Evolutionary conservation across 2,329 filamentous ascomycete genomes (phyloP), one percentile per base, ranked within the genome.

Genomic region (Penicillium digitatum): DNA sequence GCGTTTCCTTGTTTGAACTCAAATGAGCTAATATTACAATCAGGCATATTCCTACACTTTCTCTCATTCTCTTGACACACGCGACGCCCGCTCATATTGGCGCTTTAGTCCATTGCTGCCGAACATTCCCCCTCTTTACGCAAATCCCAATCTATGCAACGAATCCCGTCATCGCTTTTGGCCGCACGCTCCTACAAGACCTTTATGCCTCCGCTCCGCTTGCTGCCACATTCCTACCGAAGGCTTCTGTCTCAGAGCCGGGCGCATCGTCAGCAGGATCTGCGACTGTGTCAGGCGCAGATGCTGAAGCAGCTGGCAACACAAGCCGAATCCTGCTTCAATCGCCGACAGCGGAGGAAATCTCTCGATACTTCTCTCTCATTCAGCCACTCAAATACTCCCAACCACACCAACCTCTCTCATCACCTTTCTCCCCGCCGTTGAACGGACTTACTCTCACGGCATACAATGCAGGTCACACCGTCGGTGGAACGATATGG

Each of bases 401-500:
- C 1, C 94, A 99, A 71, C 92, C 94, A 3, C 92, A 95, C 69
- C 90, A 96, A 66, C 93, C 94, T 1, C 80, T 91, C 1, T 85
- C 89, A 0, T 94, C 91, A 5, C 87, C 91, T 0, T 95, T 91
- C 69, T 95, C 91, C 2, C 90, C 92, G 4, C 88, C 93, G 1
- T 79, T 96, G 16, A 92, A 94, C 63, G 92, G 92, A 5, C 83
- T 99, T 18, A 96, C 90, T 2, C 89, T 99, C 62, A 99, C 94
- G 0, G 94, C 94, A 0, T 97, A 97, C 76, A 95, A 95, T 74
- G 91, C 94, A 8, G 94, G 94, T 60, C 93, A 96, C 70, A 96
- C 93, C 0, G 82, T 97, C 0, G 94, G 94, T 72, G 94, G 94
- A 53, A 97, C 94, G 24, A 96, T 99, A 78, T 99, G 94, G 94